Percentiles rank a stretch among this genome's conserved stretches.
Evolutionary conservation across 768 basidiomycete species (phyloP).

Genomic region (Strobilomyces confusus): DNA sequence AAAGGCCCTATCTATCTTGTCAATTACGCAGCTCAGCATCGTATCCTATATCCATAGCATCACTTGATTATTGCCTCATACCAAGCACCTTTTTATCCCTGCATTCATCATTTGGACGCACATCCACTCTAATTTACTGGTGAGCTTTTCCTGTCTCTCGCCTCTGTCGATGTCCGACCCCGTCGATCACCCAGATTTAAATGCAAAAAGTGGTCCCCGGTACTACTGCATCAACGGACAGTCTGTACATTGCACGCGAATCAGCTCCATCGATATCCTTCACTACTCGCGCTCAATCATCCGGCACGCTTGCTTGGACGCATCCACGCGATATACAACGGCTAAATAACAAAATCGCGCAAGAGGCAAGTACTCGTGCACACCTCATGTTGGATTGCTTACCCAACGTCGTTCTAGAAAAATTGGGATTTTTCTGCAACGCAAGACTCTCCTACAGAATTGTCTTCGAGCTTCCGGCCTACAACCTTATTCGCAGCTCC

Average conservation of each 20-base stretch:
- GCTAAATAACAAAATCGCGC: conserved; percentile 32
- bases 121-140: conserved; percentile 47
- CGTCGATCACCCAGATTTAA: conserved; percentile 42
- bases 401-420: conserved; percentile 28
- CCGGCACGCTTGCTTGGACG: conserved; percentile 45
- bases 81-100: conserved; percentile 44
- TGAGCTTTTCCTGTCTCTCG: conserved; percentile 25
- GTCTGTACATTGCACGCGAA: conserved; percentile 35
- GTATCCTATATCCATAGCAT: conserved; percentile 40
- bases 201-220: conserved; percentile 71
- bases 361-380: conserved; percentile 42
- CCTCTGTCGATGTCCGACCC: conserved; percentile 20
- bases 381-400: conserved; percentile 23
- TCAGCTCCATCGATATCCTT: conserved; percentile 31
- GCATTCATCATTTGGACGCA: conserved; percentile 42
- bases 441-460: conserved; percentile 37
- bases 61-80: conserved; percentile 48
- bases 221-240: conserved; percentile 39
- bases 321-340: conserved; percentile 39
- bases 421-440: conserved; percentile 45
- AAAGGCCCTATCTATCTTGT: conserved; percentile 35
- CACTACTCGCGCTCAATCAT: conserved; percentile 29
- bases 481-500: conserved; percentile 33
- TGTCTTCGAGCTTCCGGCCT: conserved; percentile 30
- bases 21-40: conserved; percentile 38